phyloP scores from a whole-genome alignment of 345 rosid genomes.

The Bretschneidera sinensis region DNA sequence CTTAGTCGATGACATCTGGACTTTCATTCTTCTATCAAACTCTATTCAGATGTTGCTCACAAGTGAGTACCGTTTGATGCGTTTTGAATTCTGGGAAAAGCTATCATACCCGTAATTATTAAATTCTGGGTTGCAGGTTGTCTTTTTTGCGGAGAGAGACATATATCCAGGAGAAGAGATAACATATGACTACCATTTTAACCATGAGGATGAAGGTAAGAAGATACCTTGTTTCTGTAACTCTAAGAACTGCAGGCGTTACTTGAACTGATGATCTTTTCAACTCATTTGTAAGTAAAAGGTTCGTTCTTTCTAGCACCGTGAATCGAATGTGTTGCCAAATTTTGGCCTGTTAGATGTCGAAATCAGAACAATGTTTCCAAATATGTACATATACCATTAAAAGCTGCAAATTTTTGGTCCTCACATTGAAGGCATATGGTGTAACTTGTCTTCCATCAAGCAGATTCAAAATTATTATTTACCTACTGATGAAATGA shows the following conservation, averaged over 20 bases:
- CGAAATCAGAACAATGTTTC: neutral
- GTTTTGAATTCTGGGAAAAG: neutral
- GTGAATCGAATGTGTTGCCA: slow-evolving; percentile 4
- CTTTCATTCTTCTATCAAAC: no score
- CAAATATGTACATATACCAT: neutral
- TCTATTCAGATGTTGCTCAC: no score
- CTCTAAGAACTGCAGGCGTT: slow-evolving; percentile 49
- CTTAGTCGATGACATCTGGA: no score
- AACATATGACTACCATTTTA: slow-evolving; percentile 56
- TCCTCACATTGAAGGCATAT: neutral
- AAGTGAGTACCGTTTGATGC: no score
- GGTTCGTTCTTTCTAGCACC: slow-evolving; percentile 1
- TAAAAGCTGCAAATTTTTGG: neutral
- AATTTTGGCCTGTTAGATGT: neutral
- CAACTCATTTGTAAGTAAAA: slow-evolving; percentile 13
- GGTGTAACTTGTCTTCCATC: neutral
- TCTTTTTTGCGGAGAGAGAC: slow-evolving; percentile 50
- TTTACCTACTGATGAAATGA: no score
- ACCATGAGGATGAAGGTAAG: slow-evolving; percentile 55
- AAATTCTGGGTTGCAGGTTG: slow-evolving; percentile 34
- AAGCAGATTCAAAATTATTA: no score
- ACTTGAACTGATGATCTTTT: slow-evolving; percentile 32
- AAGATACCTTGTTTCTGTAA: slow-evolving; percentile 49
- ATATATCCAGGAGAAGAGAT: slow-evolving; percentile 56
- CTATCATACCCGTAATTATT: neutral